Base-by-base conservation (phyloP, 23 red algal species). In the Chondrus crispus region DNA sequence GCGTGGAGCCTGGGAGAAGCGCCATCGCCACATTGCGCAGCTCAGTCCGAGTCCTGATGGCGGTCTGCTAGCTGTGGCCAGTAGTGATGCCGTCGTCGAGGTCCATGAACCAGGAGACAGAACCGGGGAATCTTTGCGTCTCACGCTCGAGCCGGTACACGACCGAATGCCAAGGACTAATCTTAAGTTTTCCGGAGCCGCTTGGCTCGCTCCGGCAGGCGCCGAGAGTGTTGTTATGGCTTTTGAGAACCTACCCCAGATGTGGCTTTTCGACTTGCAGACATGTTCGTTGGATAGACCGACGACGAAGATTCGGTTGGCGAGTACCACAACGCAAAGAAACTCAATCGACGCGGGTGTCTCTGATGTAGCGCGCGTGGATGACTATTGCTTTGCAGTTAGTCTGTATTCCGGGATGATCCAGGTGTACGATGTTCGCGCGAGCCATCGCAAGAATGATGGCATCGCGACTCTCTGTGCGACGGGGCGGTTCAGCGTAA, bases 71-170 rank as follows among this genome's bases (percentile, higher is more conserved):
- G 75, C 75, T 13, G 45, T 68, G 38, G 64, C 89, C 30, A 81
- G 60, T 36, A 58, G 55, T 20, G 58, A 81, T 42, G 74, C 66
- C 8, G 52, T n/a, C 30, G 43, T 92, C 38, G 75, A 92, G 66
- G 48, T 92, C 54, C 89, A 92, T 57, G 77, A 92, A 58, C 78
- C 89, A 10, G 62, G 39, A 6, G 75, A 40, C 53, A 7, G 9
- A 22, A 12, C 60, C 7, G 13, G 3, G 24, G 51, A 78, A 46
- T 79, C 87, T 6, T 30, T 66, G n/a, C 87, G 87, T 11, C 49
- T 90, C 3, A 53, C 46, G 12, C 87, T 90, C 3, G 13, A 7
- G 0, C 60, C 60, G 18, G 18, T 6, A 7, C 18, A 8, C 7
- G 26, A 32, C 0, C 18, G 60, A 6, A n/a, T n/a, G n/a, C n/a